Base-by-base conservation (phyloP, 306 rosid genomes). In the Quercus aquifolioides region DNA sequence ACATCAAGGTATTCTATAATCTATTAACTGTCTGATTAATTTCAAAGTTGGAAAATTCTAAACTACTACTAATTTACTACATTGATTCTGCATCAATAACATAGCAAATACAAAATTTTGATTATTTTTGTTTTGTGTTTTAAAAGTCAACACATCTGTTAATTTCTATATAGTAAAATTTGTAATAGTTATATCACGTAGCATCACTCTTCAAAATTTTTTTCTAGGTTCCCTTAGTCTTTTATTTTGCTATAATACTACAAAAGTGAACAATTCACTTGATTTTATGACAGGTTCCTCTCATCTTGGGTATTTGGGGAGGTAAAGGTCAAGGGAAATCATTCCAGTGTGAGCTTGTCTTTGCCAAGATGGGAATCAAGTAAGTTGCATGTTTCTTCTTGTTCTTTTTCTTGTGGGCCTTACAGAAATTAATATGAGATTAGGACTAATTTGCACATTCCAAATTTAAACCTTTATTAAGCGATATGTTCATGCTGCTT, bases 281-380 rank as follows among this genome's bases (percentile, higher is more conserved):
- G 55, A 75, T 41, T 15, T 55, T 75, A 73, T 71, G 15, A 43
- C 74, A 95, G 99, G 81, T 96, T 85, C 99, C 98, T 81, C 89
- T 96, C 63, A 96, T 91, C 83, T 86, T 96, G 83, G 99, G 99
- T 89, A 76, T 96, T n/a, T 96, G 98, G 98, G 99, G 99, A 85
- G 99, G 99, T 76, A 96, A 96, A 84, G 99, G 99, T 74, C 98
- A 96, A 83, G 97, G 97, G 68, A 95, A 95, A 89, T 95, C 99
- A 49, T 95, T 95, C 96, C 96, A 95, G 80, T 92, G 97, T 70
- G 98, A 95, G 83, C 98, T 95, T 80, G 98, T 95, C 54, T 90
- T 95, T 78, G 87, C 96, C 82, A 95, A 95, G 94, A 90, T 95
- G 98, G 99, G 99, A 84, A 90, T 95, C 94, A 93, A n/a, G 99